phyloP scores from a whole-genome alignment of 2,329 filamentous ascomycete species.

The Malbranchea zuffiana region DNA sequence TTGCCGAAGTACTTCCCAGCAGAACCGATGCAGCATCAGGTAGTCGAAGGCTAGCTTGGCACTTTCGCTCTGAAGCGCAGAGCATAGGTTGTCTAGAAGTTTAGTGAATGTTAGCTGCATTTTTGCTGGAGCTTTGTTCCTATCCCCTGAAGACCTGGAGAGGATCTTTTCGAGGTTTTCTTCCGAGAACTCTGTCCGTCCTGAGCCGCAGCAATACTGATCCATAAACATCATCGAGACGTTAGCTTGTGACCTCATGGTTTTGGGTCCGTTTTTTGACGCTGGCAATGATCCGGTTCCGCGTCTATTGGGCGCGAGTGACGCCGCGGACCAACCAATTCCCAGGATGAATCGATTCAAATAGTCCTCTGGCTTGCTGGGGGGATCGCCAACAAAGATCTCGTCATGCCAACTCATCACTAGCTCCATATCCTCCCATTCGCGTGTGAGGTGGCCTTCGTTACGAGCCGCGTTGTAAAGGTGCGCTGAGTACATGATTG shows the following conservation, averaged over 20 bases:
- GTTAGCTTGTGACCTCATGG: constrained; percentile 22
- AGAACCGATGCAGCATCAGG: constrained; percentile 30
- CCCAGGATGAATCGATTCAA: constrained; percentile 31
- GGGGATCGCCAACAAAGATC: constrained; percentile 31
- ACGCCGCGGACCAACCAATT: constrained; percentile 28
- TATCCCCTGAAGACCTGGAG: constrained; percentile 16
- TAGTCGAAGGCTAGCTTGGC: constrained; percentile 38
- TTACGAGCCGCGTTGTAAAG: constrained; percentile 34
- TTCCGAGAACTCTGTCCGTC: constrained; percentile 22
- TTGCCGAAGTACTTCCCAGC: constrained; percentile 30
- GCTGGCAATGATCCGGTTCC: constrained; percentile 7
- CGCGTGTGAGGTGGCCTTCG: constrained; percentile 20
- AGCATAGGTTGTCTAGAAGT: constrained; percentile 25
- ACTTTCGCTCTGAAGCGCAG: constrained; percentile 29
- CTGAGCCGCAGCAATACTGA: constrained; percentile 22
- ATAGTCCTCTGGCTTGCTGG: constrained; percentile 25
- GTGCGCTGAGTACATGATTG: constrained; percentile 30
- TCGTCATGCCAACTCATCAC: constrained; percentile 21
- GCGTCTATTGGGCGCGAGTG: constrained; percentile 20
- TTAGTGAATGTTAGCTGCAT: constrained; percentile 13
- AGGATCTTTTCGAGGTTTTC: constrained; percentile 31
- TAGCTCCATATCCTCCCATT: constrained; percentile 37
- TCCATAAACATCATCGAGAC: constrained; percentile 31
- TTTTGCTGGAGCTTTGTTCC: constrained; percentile 11
- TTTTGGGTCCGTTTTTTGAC: constrained; percentile 24